These are phyloP conservation scores for Solanum neorickii DNA, from an alignment of 257 asterid genomes.

Conservation along the genomic window DNA sequence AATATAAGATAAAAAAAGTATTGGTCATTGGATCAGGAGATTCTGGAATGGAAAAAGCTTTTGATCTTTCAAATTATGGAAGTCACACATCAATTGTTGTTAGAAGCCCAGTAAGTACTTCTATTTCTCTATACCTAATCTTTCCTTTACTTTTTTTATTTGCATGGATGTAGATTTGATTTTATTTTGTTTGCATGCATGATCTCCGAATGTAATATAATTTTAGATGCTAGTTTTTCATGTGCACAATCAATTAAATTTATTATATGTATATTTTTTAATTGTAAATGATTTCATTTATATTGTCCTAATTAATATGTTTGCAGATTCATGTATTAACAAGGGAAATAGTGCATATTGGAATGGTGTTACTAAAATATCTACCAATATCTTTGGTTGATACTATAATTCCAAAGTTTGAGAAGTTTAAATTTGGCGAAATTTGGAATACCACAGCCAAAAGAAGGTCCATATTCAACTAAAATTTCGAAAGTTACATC, in stretches of 20 bases:
- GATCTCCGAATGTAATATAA: not conserved
- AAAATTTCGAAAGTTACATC: constrained; percentile 24
- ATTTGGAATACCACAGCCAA: constrained; percentile 8
- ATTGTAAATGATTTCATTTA: not conserved
- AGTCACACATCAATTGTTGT: constrained; percentile 31
- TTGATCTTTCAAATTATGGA: constrained; percentile 34
- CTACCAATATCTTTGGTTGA: constrained; percentile 19
- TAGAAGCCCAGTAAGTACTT: constrained; percentile 20
- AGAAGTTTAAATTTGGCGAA: constrained; percentile 1
- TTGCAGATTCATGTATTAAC: constrained; percentile 35
- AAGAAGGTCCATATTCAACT: constrained; percentile 29
- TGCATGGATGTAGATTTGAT: not conserved
- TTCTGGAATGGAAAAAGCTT: constrained; percentile 64
- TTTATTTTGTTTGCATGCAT: not conserved
- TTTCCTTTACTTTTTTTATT: not conserved
- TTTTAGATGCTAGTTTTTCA: not conserved
- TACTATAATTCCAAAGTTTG: not conserved
- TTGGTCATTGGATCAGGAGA: constrained; percentile 59
- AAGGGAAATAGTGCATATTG: constrained; percentile 21
- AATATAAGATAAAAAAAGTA: constrained; percentile 8
- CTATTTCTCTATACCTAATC: not conserved
- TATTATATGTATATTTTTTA: too few species aligned
- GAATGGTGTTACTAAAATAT: constrained; percentile 24
- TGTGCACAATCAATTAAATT: not conserved
- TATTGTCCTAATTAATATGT: not conserved